A percentile compares a stretch with the other conserved stretches of the same genome.
These are phyloP conservation scores for Metschnikowia lunata DNA, from an alignment of 805 yeast species.

Conservation along the genomic window DNA sequence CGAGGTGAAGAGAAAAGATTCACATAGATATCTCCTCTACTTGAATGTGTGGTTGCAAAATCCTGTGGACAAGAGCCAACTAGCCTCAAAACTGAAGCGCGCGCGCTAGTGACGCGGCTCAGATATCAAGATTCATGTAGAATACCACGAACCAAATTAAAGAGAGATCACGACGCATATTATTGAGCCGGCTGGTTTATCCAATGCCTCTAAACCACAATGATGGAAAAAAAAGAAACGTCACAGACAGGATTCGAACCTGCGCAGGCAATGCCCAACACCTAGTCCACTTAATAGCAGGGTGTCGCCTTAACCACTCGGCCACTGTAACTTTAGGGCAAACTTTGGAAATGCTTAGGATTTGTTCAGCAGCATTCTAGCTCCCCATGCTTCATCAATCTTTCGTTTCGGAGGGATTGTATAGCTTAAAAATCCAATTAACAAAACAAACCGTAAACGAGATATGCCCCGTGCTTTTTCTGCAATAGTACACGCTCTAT, in stretches of 20 bases:
- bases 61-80: background rate
- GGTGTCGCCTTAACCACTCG: conserved; percentile 94
- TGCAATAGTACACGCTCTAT: no score
- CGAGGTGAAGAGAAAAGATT: conserved; percentile 12
- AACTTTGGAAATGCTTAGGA: no score
- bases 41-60: conserved; percentile 24
- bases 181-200: no score
- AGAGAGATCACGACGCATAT: background rate
- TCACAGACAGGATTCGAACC: conserved; percentile 99
- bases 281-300: conserved; percentile 55
- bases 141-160: no score
- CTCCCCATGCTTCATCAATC: no score
- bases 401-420: no score
- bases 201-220: background rate
- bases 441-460: no score
- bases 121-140: background rate
- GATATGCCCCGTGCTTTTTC: no score
- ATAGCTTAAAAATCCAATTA: no score
- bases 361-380: no score
- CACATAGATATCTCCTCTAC: conserved; percentile 15
- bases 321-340: conserved; percentile 57
- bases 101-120: background rate
- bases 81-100: background rate
- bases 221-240: conserved; percentile 56
- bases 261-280: conserved; percentile 64